A percentile compares a stretch with the other conserved stretches of the same genome.
Conservation (phyloP, 2,329 filamentous ascomycete genomes). For the Pseudomassariella vexata region DNA sequence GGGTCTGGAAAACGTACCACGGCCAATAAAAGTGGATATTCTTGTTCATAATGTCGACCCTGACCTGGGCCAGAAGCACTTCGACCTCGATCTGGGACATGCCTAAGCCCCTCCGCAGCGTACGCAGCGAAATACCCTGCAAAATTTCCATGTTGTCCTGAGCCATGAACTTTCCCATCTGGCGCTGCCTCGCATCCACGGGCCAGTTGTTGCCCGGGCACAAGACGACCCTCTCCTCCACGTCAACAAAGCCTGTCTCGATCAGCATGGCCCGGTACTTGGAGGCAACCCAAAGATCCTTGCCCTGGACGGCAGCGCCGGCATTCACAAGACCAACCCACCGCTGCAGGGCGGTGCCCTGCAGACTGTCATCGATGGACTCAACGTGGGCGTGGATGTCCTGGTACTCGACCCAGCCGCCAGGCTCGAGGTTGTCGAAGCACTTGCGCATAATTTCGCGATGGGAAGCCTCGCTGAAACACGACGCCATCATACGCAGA, state of each 20-base stretch:
- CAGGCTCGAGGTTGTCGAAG: background rate
- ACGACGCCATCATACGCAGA: conserved; percentile 1
- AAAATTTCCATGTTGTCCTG: too few species aligned
- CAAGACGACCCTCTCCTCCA: background rate
- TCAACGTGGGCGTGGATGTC: background rate
- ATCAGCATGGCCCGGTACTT: background rate
- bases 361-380: background rate
- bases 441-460: background rate
- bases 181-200: background rate
- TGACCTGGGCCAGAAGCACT: too few species aligned
- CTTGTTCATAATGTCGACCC: too few species aligned
- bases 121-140: too few species aligned
- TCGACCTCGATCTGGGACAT: too few species aligned
- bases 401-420: conserved; percentile 2
- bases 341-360: background rate
- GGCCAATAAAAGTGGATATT: too few species aligned
- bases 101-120: too few species aligned
- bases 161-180: background rate
- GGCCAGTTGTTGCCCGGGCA: background rate
- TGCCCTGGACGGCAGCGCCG: background rate
- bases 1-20: too few species aligned
- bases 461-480: conserved; percentile 1
- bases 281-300: background rate
- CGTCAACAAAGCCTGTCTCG: conserved; percentile 4
- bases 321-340: background rate